These are phyloP conservation scores for Neocallimastix lanati DNA, from an alignment of 192 early-diverging fungal genomes.

Conservation along the genomic window DNA sequence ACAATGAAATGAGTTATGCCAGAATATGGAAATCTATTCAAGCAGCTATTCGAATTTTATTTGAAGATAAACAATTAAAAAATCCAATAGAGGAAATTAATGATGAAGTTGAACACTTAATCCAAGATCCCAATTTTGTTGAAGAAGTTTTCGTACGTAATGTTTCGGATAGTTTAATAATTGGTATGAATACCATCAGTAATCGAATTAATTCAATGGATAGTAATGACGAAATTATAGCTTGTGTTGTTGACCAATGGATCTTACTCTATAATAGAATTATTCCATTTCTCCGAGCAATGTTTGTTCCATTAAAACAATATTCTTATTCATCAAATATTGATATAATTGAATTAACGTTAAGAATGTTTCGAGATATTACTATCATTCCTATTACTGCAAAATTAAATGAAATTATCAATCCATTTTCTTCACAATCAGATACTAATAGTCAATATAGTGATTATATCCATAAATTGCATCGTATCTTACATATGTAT, in stretches of 20 bases:
- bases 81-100: neutral
- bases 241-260: neutral
- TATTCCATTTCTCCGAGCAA: neutral
- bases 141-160: neutral
- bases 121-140: neutral
- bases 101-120: neutral
- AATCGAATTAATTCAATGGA: neutral
- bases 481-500: neutral
- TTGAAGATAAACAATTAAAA: neutral
- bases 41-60: neutral
- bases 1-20: neutral
- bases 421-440: neutral
- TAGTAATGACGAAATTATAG: neutral
- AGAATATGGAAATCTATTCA: neutral
- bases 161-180: neutral
- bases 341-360: neutral
- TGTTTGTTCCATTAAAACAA: neutral
- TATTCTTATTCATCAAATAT: neutral
- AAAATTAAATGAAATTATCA: neutral
- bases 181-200: neutral
- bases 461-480: neutral
- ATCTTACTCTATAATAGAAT: neutral
- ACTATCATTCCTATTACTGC: neutral
- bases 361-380: neutral
- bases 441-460: neutral